Base-by-base conservation (phyloP, 2,329 filamentous ascomycete species). In the Diplodia mutila region DNA sequence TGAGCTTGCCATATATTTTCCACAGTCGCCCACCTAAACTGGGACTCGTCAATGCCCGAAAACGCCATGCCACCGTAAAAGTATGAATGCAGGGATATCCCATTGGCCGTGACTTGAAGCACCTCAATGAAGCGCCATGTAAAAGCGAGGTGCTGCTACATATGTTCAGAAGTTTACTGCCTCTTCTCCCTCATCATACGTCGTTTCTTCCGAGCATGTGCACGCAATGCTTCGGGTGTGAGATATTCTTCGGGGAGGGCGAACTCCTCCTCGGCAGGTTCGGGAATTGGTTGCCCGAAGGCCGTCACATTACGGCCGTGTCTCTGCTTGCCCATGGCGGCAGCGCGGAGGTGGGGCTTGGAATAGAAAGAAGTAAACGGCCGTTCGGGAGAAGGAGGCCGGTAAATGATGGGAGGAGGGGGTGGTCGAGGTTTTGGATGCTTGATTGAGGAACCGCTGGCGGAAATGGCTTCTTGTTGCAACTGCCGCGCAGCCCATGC, bases 291-390 rank as follows among this genome's bases (percentile, higher is more conserved):
- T 29, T 90, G 87, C 0, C 94, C 94, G 85, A 95, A 98, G 3
- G 94, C 94, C 57, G 90, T 83, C 18, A 89, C 84, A 63, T 86
- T 91, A 61, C 92, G 85, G 61, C 89, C 87, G 64, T 91, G 88
- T 39, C 93, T 86, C 59, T 87, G 84, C 71, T 88, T 89, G 69
- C 88, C 90, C n/a, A 97, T 79, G 11, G 94, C 93, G 7, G 89
- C 87, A 25, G 93, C 91, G 29, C 94, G 90, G 69, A 94, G 85
- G 74, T 96, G 89, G 27, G 86, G 88, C 79, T 95, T 93, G 21
- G 85, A 79, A 76, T 93, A 98, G 81, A 97, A 97, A 0, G 92
- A 97, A n/a, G 84, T 90, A 75, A 97, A 93, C 46, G 91, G 90
- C 68, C 84, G 86, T 18, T 82, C 77, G 37, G 82, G 75, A 66